phyloP scores from a whole-genome alignment of 148 eudicot genomes.

The Linanthus parryae region DNA sequence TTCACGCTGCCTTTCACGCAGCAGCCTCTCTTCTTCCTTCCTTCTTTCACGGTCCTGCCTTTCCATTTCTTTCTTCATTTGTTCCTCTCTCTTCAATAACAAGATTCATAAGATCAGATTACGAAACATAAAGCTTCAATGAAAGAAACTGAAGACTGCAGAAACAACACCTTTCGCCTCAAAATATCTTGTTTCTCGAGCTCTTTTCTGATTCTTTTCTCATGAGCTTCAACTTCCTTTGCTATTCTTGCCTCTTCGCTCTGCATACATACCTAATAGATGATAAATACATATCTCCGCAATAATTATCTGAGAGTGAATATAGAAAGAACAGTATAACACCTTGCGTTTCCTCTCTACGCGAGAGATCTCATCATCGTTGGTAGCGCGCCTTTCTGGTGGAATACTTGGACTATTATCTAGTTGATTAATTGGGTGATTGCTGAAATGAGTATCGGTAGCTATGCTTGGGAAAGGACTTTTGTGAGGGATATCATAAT shows the following conservation, averaged over 20 bases:
- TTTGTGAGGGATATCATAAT: slow-evolving; percentile 34
- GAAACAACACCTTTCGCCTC: slow-evolving; percentile 64
- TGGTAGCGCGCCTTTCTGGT: slow-evolving; percentile 27
- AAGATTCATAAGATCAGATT: slow-evolving; percentile 11
- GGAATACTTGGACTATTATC: slow-evolving; percentile 37
- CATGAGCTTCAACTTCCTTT: slow-evolving; percentile 80
- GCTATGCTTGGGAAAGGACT: slow-evolving; percentile 30
- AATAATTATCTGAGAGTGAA: too few species aligned
- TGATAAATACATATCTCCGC: background rate
- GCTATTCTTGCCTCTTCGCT: slow-evolving; percentile 80
- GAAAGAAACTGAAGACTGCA: background rate
- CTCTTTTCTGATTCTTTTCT: slow-evolving; percentile 85
- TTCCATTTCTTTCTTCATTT: slow-evolving; percentile 93
- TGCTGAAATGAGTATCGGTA: slow-evolving; percentile 37
- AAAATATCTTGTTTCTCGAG: slow-evolving; percentile 87
- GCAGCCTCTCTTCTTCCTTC: slow-evolving; percentile 84
- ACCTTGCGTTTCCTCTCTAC: slow-evolving; percentile 87
- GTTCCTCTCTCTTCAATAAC: slow-evolving; percentile 73
- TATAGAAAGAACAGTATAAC: too few species aligned
- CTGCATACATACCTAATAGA: slow-evolving; percentile 24
- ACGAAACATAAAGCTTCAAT: slow-evolving; percentile 6
- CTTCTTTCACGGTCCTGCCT: slow-evolving; percentile 86
- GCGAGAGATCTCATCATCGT: slow-evolving; percentile 56
- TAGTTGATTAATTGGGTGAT: slow-evolving; percentile 41
- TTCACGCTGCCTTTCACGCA: slow-evolving; percentile 90